Conservation (phyloP, 208 protist genomes). For the Acanthamoeba lugdunensis region DNA sequence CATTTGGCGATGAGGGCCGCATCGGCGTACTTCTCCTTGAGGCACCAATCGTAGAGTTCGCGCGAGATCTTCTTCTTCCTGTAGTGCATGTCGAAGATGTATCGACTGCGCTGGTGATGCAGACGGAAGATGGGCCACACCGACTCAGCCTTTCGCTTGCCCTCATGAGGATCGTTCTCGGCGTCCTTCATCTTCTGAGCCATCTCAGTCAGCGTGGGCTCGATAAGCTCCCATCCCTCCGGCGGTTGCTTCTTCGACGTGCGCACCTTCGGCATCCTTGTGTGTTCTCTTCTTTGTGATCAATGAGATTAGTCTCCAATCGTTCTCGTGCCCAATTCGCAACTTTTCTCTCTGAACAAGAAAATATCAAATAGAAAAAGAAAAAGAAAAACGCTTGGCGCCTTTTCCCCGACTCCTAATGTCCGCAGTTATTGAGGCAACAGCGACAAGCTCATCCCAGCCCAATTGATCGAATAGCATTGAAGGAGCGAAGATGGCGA, state of each 20-base stretch:
- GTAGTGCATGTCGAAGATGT: conserved; percentile 90
- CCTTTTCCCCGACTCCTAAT: too few species aligned
- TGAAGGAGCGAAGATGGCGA: neutral
- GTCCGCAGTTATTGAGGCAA: too few species aligned
- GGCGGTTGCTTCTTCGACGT: conserved; percentile 80
- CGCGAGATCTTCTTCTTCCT: conserved; percentile 86
- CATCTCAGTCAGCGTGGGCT: conserved; percentile 87
- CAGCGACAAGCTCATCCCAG: too few species aligned
- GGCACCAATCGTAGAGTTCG: conserved; percentile 89
- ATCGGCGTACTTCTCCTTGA: conserved; percentile 88
- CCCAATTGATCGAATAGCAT: too few species aligned
- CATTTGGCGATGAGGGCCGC: conserved; percentile 90
- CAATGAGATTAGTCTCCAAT: neutral
- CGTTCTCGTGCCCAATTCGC: too few species aligned
- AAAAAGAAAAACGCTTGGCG: too few species aligned
- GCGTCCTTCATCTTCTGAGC: conserved; percentile 88
- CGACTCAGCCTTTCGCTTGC: conserved; percentile 87
- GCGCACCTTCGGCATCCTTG: conserved; percentile 69
- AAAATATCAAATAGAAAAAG: too few species aligned
- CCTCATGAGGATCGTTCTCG: conserved; percentile 88
- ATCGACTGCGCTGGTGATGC: conserved; percentile 88
- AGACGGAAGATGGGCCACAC: conserved; percentile 88
- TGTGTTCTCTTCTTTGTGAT: neutral
- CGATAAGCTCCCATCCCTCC: conserved; percentile 87
- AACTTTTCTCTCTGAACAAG: too few species aligned